Percentiles rank a stretch among this genome's conserved stretches.
These are phyloP conservation scores for Digitaria exilis DNA, from an alignment of 202 grass and related monocot genomes.

Conservation along the genomic window DNA sequence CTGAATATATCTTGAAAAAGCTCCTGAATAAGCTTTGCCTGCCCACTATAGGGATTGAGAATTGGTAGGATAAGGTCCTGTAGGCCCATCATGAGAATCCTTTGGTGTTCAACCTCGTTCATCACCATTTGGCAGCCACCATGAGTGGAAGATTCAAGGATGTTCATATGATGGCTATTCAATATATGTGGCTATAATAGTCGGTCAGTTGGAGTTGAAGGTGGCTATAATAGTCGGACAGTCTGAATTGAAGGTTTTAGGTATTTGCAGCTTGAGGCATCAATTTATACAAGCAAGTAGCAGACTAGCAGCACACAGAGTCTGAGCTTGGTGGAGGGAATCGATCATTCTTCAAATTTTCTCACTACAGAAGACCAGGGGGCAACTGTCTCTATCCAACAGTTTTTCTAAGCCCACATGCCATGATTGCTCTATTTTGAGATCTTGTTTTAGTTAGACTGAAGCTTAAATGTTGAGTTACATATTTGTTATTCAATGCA, in stretches of 20 bases:
- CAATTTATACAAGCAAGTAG: conserved; percentile 26
- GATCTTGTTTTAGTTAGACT: neutral
- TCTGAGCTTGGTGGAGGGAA: conserved; percentile 15
- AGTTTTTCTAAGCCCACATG: neutral
- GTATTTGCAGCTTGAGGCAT: neutral
- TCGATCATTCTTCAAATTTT: conserved; percentile 16
- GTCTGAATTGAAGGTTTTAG: neutral
- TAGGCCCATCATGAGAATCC: neutral
- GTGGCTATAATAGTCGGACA: neutral
- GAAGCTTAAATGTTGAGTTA: too few relatives aligned
- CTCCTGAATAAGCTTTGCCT: neutral
- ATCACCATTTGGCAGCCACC: neutral
- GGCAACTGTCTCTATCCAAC: neutral
- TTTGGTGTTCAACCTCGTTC: conserved; percentile 22
- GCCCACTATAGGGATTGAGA: neutral
- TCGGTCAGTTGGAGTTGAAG: neutral
- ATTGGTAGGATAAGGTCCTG: neutral
- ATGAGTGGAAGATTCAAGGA: conserved; percentile 20
- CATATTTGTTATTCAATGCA: too few relatives aligned
- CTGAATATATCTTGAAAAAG: neutral
- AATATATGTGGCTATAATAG: neutral
- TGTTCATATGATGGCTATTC: conserved; percentile 12
- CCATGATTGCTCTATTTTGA: neutral
- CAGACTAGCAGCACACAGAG: neutral
- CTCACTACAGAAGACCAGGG: conserved; percentile 4